Conservation (phyloP, 495 filamentous ascomycete genomes). For the Coniosporium apollinis region DNA sequence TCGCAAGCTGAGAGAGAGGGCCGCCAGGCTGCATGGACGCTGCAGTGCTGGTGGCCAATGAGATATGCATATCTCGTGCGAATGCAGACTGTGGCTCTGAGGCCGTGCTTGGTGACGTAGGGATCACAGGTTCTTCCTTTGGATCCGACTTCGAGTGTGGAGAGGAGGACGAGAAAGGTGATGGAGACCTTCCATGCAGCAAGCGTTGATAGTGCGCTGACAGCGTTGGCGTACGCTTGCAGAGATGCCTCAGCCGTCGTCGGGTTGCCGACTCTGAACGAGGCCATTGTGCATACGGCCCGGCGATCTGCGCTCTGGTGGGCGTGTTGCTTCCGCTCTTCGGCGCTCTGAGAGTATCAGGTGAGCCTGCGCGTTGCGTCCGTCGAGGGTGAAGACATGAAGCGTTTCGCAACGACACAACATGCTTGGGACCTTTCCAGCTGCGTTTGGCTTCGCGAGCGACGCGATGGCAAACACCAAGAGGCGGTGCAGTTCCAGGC, state of each 20-base stretch:
- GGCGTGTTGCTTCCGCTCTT: constrained; percentile 54
- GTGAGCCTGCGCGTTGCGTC: constrained; percentile 19
- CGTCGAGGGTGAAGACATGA: background rate
- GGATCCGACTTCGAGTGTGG: no score
- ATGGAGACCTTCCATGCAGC: constrained; percentile 56
- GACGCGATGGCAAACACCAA: constrained; percentile 79
- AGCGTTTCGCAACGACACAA: background rate
- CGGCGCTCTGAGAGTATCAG: constrained; percentile 24
- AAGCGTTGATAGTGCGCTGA: constrained; percentile 52
- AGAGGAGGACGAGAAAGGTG: constrained; percentile 47
- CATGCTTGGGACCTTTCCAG: constrained; percentile 49
- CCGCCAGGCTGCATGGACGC: constrained; percentile 60
- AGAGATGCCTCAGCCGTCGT: constrained; percentile 63
- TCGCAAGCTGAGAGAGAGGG: constrained; percentile 47
- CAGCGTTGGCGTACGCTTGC: constrained; percentile 54
- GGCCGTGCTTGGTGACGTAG: constrained; percentile 20
- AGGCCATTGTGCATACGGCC: constrained; percentile 45
- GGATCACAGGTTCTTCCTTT: constrained; percentile 9
- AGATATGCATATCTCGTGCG: constrained; percentile 72
- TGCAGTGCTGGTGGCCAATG: constrained; percentile 63
- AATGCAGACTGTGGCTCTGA: constrained; percentile 24
- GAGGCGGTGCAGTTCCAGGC: constrained; percentile 69
- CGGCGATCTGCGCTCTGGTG: constrained; percentile 22
- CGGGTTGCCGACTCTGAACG: constrained; percentile 69
- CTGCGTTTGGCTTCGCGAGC: constrained; percentile 68